These are phyloP conservation scores for Circinella minor DNA, from an alignment of 371 early-diverging fungal species.

Conservation along the genomic window DNA sequence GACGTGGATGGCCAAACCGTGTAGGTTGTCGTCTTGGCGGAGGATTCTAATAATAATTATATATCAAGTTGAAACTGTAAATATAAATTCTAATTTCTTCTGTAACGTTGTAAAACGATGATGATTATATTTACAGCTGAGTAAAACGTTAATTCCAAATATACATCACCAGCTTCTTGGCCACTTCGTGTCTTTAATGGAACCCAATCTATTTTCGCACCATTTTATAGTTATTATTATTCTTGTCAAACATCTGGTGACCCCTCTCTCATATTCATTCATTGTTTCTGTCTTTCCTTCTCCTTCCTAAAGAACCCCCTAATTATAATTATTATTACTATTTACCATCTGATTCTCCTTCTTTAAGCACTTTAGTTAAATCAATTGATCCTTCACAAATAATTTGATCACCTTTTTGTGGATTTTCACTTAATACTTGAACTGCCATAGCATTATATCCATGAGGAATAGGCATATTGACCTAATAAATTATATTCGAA, in stretches of 20 bases:
- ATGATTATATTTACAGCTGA: constrained; percentile 49
- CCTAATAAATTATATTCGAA: constrained; percentile 23
- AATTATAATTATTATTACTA: background rate
- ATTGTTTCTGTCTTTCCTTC: too few species aligned
- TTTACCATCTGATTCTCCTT: constrained; percentile 73
- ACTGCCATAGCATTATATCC: constrained; percentile 39
- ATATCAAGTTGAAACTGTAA: background rate
- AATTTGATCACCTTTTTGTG: constrained; percentile 18
- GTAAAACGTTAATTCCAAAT: constrained; percentile 64
- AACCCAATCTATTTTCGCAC: constrained; percentile 51
- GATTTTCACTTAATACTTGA: constrained; percentile 39
- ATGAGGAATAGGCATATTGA: constrained; percentile 47
- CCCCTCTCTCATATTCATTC: background rate
- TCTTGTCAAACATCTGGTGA: constrained; percentile 7
- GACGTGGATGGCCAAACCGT: constrained; percentile 27
- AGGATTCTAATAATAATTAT: constrained; percentile 31
- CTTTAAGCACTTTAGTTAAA: constrained; percentile 58
- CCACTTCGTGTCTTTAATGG: constrained; percentile 52
- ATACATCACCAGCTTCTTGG: constrained; percentile 57
- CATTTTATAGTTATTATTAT: background rate
- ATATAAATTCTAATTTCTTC: background rate
- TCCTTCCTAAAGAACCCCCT: background rate
- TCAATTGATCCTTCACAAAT: constrained; percentile 61
- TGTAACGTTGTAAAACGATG: background rate
- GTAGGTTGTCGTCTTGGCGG: constrained; percentile 51